Conservation (phyloP, 2,329 filamentous ascomycete genomes). For the Stachybotrys chlorohalonatus region DNA sequence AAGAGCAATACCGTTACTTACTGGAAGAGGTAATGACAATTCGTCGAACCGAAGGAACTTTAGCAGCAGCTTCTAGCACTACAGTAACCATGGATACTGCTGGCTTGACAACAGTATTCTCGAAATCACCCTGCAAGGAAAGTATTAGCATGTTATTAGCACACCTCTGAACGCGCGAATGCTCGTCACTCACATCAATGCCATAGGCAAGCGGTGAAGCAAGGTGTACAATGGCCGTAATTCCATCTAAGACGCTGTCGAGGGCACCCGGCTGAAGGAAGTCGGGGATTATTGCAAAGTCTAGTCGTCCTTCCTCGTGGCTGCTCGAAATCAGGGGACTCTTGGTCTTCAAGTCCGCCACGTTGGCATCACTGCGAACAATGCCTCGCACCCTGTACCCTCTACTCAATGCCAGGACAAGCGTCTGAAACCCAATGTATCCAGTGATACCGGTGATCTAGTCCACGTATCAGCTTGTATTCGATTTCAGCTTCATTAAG, state of each 20-base stretch:
- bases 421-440: slow-evolving; percentile 3
- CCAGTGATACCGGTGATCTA: slow-evolving; percentile 2
- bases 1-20: neutral
- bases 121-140: slow-evolving; percentile 2
- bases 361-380: slow-evolving; percentile 2
- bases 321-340: neutral
- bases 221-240: slow-evolving; percentile 6
- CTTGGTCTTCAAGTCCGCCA: neutral
- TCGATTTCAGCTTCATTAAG: neutral
- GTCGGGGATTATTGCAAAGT: slow-evolving; percentile 5
- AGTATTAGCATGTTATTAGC: too few relatives aligned
- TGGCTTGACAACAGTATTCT: slow-evolving; percentile 2
- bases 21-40: slow-evolving; percentile 9
- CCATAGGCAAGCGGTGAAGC: slow-evolving; percentile 5
- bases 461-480: neutral
- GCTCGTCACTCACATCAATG: slow-evolving; percentile 1
- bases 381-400: slow-evolving; percentile 1
- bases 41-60: slow-evolving; percentile 3
- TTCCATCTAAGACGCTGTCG: neutral
- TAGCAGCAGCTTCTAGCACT: slow-evolving; percentile 4
- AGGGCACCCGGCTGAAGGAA: neutral
- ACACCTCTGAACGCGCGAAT: too few relatives aligned
- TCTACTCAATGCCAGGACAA: neutral
- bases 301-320: neutral
- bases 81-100: slow-evolving; percentile 4